A percentile compares a stretch with the other conserved stretches of the same genome.
phyloP scores from a whole-genome alignment of 257 asterid genomes.

The Primulina huaijiensis region DNA sequence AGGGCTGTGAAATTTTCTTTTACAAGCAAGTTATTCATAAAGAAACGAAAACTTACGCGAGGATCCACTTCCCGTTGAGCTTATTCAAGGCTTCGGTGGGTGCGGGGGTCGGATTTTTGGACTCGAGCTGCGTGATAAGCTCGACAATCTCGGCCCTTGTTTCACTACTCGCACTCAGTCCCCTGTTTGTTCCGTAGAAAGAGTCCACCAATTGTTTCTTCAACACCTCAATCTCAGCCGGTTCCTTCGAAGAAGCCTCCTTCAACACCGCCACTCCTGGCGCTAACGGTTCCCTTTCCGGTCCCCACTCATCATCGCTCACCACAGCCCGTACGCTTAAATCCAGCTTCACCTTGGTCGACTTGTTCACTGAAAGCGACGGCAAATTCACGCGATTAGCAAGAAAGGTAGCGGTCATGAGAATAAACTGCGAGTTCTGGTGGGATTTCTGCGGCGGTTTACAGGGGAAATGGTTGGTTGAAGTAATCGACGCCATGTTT shows the following conservation, averaged over 20 bases:
- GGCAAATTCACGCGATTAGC: slow-evolving; percentile 34
- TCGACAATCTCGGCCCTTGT: slow-evolving; percentile 86
- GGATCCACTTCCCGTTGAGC: slow-evolving; percentile 94
- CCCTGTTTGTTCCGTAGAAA: slow-evolving; percentile 76
- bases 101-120: slow-evolving; percentile 80
- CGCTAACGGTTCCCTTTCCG: slow-evolving; percentile 31
- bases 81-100: slow-evolving; percentile 78
- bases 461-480: slow-evolving; percentile 36
- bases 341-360: slow-evolving; percentile 10
- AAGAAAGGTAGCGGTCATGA: slow-evolving; percentile 18
- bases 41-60: slow-evolving; percentile 47
- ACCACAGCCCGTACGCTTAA: slow-evolving; percentile 33
- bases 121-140: slow-evolving; percentile 77
- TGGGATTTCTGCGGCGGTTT: slow-evolving; percentile 10
- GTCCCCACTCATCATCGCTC: slow-evolving; percentile 49
- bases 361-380: slow-evolving; percentile 10
- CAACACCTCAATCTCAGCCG: slow-evolving; percentile 45
- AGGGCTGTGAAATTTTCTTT: neutral
- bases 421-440: slow-evolving; percentile 14
- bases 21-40: neutral
- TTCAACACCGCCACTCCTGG: slow-evolving; percentile 42
- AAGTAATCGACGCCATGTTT: slow-evolving; percentile 64
- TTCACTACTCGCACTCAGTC: slow-evolving; percentile 73
- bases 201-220: slow-evolving; percentile 69
- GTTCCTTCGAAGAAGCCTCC: slow-evolving; percentile 37